phyloP scores from a whole-genome alignment of 1,284 basidiomycete genomes.

The Austroboletus rostrupii region DNA sequence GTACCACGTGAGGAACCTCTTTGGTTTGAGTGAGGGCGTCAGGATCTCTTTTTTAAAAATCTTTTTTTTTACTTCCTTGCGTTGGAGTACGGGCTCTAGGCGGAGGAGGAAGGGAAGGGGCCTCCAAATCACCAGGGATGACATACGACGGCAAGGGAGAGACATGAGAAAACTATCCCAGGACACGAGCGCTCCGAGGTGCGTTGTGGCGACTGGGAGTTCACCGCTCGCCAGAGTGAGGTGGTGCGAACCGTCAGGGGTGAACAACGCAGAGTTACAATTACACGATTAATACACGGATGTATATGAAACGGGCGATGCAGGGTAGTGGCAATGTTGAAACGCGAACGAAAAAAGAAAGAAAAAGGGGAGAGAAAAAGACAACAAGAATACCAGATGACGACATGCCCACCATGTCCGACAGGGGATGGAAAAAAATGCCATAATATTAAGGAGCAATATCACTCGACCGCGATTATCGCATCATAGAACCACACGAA shows the following conservation, averaged over 20 bases:
- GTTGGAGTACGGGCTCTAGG: too few relatives aligned
- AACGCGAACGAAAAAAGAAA: not conserved
- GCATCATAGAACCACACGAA: slow-evolving; percentile 48
- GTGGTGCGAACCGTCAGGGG: not conserved
- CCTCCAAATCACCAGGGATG: too few relatives aligned
- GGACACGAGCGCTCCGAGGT: not conserved
- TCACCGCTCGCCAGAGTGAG: not conserved
- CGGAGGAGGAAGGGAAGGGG: too few relatives aligned
- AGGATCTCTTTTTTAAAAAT: too few relatives aligned
- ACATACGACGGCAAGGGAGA: too few relatives aligned
- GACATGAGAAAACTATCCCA: not conserved
- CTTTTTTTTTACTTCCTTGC: too few relatives aligned
- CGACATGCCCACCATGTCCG: too few relatives aligned
- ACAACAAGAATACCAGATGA: not conserved
- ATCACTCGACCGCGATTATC: not conserved
- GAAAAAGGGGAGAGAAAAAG: not conserved
- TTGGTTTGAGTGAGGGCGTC: too few relatives aligned
- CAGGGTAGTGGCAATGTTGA: slow-evolving; percentile 7
- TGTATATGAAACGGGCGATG: not conserved
- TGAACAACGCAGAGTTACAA: not conserved
- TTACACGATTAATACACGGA: not conserved
- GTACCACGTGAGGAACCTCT: too few relatives aligned
- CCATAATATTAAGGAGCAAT: slow-evolving; percentile 10
- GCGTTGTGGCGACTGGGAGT: not conserved
- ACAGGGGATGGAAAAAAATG: not conserved